Evolutionary conservation across 2,329 filamentous ascomycete species (phyloP).

Genomic region (Ascochyta koolunga): DNA sequence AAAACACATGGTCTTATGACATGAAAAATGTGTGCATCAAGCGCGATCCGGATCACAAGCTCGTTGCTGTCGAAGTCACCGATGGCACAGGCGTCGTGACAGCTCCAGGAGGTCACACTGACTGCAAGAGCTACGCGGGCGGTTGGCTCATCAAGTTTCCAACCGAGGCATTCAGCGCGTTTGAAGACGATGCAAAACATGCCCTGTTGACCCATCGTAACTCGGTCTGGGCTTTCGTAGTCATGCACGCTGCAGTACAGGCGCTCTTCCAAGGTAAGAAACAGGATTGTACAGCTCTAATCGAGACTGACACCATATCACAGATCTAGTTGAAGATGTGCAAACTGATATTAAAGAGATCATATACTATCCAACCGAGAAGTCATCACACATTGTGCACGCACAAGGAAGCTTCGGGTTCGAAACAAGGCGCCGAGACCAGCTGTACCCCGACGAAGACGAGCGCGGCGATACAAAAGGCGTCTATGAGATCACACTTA

Average conservation of each 20-base stretch:
- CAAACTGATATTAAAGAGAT: slow-evolving; percentile 23
- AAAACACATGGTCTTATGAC: slow-evolving; percentile 26
- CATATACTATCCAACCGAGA: slow-evolving; percentile 10
- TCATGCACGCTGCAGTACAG: slow-evolving; percentile 19
- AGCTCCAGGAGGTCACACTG: slow-evolving; percentile 10
- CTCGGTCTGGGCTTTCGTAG: slow-evolving; percentile 21
- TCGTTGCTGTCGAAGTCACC: slow-evolving; percentile 15
- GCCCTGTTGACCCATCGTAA: slow-evolving; percentile 17
- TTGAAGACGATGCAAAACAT: slow-evolving; percentile 12
- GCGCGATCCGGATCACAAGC: slow-evolving; percentile 3
- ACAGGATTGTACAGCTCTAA: background rate
- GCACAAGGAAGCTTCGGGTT: slow-evolving; percentile 8
- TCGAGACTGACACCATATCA: background rate
- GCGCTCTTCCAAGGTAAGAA: slow-evolving; percentile 19
- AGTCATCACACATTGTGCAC: slow-evolving; percentile 6
- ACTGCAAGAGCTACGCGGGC: slow-evolving; percentile 13
- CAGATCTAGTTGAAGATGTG: slow-evolving; percentile 22
- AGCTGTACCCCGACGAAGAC: slow-evolving; percentile 15
- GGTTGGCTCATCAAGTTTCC: slow-evolving; percentile 22
- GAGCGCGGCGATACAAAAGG: slow-evolving; percentile 12
- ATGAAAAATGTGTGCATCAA: slow-evolving; percentile 11
- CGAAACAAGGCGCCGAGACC: slow-evolving; percentile 12
- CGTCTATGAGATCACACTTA: slow-evolving; percentile 24
- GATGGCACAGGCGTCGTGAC: slow-evolving; percentile 13
- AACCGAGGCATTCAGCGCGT: background rate